phyloP scores from a whole-genome alignment of 1,139 yeast genomes.

The Magnusiomyces paraingens region DNA sequence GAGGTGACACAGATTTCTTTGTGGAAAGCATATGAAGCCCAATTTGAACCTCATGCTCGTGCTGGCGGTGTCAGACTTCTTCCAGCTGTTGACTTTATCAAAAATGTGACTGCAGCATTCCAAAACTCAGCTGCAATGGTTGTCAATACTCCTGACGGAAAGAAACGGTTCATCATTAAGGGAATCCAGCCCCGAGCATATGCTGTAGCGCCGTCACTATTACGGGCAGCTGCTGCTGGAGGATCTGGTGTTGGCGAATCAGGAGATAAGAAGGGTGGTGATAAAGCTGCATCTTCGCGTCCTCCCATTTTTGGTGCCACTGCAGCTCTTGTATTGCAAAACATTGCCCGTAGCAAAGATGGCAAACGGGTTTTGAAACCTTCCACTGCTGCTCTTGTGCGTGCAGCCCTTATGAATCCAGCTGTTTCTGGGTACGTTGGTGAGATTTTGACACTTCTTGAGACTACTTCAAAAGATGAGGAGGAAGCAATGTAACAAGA shows the following conservation, averaged over 20 bases:
- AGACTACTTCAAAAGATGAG: background rate
- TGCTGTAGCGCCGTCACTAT: constrained; percentile 38
- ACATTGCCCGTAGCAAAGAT: constrained; percentile 31
- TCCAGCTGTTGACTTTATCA: constrained; percentile 95
- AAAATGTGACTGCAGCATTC: constrained; percentile 86
- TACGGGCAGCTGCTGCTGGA: background rate
- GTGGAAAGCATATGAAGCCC: constrained; percentile 92
- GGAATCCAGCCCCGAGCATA: constrained; percentile 69
- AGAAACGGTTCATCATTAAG: constrained; percentile 79
- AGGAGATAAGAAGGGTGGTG: background rate
- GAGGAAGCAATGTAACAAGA: background rate
- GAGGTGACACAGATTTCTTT: constrained; percentile 93
- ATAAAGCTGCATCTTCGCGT: background rate
- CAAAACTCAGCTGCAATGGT: constrained; percentile 95
- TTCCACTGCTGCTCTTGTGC: constrained; percentile 21
- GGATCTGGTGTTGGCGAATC: background rate
- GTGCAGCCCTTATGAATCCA: constrained; percentile 25
- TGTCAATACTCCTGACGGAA: constrained; percentile 48
- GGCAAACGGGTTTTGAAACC: constrained; percentile 30
- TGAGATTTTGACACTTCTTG: constrained; percentile 19
- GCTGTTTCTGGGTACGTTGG: constrained; percentile 22
- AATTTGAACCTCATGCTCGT: constrained; percentile 52
- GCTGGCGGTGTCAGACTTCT: constrained; percentile 49
- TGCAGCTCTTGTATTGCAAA: constrained; percentile 35
- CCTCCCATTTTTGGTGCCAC: constrained; percentile 33